Conservation (phyloP, 768 basidiomycete genomes). For the Leccinum broughii region DNA sequence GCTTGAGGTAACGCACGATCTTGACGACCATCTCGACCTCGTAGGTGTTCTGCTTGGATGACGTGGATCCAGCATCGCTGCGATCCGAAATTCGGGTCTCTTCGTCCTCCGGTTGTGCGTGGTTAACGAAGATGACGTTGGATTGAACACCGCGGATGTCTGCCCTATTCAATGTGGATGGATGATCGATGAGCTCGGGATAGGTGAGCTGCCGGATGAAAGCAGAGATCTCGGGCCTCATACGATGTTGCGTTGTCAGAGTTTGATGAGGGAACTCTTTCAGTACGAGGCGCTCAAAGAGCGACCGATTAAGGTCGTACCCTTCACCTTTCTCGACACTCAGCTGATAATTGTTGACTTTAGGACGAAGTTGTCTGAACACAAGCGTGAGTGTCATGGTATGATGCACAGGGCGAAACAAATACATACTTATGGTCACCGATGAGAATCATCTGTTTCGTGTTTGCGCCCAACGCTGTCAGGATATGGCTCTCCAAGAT, state of each 20-base stretch:
- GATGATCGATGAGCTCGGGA: constrained; percentile 62
- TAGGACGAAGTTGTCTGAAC: constrained; percentile 67
- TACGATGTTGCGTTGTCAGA: constrained; percentile 61
- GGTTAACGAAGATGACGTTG: constrained; percentile 65
- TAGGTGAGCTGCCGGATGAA: constrained; percentile 66
- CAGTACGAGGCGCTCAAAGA: constrained; percentile 69
- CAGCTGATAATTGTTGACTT: constrained; percentile 63
- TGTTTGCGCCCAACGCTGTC: constrained; percentile 51
- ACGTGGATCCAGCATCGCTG: constrained; percentile 45
- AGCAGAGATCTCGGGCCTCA: constrained; percentile 73
- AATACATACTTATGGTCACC: constrained; percentile 66
- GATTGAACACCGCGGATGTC: constrained; percentile 55
- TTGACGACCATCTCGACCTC: constrained; percentile 67
- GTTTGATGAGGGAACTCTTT: constrained; percentile 62
- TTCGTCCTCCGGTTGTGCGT: constrained; percentile 57
- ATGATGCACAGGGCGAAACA: not conserved
- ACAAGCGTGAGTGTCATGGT: not conserved
- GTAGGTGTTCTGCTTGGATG: constrained; percentile 62
- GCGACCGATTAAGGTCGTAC: constrained; percentile 62
- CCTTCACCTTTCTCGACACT: constrained; percentile 73
- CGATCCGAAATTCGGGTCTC: constrained; percentile 41
- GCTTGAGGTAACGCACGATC: constrained; percentile 63
- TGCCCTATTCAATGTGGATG: constrained; percentile 47
- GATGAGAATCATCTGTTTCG: constrained; percentile 62
- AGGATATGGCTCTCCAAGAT: constrained; percentile 70